These are phyloP conservation scores for Penicillium occitanis DNA, from an alignment of 2,329 filamentous ascomycete genomes.

Conservation along the genomic window DNA sequence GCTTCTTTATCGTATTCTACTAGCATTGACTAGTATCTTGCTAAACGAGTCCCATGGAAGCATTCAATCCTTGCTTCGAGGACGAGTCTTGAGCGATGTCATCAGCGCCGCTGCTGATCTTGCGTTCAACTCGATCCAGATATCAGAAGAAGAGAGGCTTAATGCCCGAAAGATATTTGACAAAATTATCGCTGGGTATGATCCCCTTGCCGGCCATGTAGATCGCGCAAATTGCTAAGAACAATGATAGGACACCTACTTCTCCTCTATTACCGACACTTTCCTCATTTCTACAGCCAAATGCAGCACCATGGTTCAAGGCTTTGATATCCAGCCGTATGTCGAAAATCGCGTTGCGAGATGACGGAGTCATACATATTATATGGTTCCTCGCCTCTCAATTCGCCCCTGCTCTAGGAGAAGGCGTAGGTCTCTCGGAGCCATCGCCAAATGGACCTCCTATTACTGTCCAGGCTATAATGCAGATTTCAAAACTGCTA, in stretches of 20 bases:
- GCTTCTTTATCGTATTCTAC: conserved; percentile 35
- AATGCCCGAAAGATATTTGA: conserved; percentile 29
- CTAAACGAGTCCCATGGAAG: conserved; percentile 34
- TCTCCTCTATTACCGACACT: conserved; percentile 37
- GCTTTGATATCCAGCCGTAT: conserved; percentile 36
- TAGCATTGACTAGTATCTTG: conserved; percentile 32
- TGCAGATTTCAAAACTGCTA: conserved; percentile 45
- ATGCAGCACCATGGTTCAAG: conserved; percentile 42
- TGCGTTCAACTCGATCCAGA: conserved; percentile 36
- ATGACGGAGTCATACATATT: conserved; percentile 43
- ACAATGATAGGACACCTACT: conserved; percentile 35
- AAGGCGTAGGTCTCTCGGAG: conserved; percentile 33
- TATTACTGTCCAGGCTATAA: conserved; percentile 46
- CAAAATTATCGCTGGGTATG: conserved; percentile 39
- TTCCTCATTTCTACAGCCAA: conserved; percentile 40
- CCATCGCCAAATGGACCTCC: conserved; percentile 37
- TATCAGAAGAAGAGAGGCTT: conserved; percentile 23
- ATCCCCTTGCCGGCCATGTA: not conserved
- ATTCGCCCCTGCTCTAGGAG: conserved; percentile 41
- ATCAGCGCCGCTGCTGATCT: conserved; percentile 42
- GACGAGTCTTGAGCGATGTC: conserved; percentile 43
- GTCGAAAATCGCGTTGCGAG: conserved; percentile 42
- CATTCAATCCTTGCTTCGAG: conserved; percentile 41
- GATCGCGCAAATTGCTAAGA: conserved; percentile 23
- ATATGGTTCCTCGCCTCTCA: conserved; percentile 46